These are phyloP conservation scores for Adansonia madagascariensis DNA, from an alignment of 441 rosid genomes.

Conservation along the genomic window DNA sequence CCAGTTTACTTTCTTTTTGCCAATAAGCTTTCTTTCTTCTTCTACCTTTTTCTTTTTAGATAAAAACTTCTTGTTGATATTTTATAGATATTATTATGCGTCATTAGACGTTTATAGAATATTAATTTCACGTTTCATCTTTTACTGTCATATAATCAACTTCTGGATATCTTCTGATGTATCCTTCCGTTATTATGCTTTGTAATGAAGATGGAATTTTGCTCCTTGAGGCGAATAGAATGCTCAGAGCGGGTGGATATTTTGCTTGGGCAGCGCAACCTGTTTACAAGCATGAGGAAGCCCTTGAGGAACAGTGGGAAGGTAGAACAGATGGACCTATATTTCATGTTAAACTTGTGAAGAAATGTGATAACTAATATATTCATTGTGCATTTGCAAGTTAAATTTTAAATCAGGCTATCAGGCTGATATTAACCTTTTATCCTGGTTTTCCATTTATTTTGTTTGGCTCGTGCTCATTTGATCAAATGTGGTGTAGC, in stretches of 20 bases:
- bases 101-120: neutral
- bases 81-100: neutral
- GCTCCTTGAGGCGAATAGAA: slow-evolving; percentile 94
- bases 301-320: slow-evolving; percentile 91
- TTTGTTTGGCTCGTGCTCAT: neutral
- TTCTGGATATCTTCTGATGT: slow-evolving; percentile 34
- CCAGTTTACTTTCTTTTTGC: neutral
- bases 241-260: slow-evolving; percentile 94
- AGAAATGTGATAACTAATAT: slow-evolving; percentile 3
- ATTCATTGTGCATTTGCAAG: slow-evolving; percentile 11
- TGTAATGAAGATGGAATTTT: slow-evolving; percentile 81
- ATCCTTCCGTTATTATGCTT: slow-evolving; percentile 26
- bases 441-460: neutral
- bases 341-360: neutral
- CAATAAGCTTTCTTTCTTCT: slow-evolving; percentile 9
- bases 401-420: neutral
- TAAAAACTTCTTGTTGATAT: neutral
- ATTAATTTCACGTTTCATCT: neutral
- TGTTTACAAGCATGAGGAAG: slow-evolving; percentile 88
- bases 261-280: slow-evolving; percentile 99
- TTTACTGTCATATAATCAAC: slow-evolving; percentile 6
- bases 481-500: slow-evolving; percentile 12
- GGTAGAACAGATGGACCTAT: slow-evolving; percentile 48
- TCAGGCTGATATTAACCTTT: neutral
- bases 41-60: slow-evolving; percentile 13